Evolutionary conservation across 352 stramenopile species (phyloP).

Genomic region (Globisporangium radiosum): DNA sequence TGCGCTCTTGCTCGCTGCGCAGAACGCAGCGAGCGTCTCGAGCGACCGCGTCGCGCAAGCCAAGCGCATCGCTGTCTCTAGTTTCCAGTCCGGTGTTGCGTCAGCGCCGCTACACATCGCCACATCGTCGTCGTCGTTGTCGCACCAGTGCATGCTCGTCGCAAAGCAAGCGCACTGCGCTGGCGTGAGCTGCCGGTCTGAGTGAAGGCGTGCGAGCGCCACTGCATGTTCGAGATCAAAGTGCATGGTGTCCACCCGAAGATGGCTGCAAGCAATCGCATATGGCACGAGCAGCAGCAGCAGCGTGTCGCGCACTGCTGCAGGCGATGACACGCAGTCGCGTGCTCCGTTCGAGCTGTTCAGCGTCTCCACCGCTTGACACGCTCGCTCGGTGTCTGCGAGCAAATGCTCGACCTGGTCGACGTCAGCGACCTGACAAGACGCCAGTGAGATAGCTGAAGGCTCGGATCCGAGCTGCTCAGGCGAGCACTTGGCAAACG

Average conservation of each 20-base stretch:
- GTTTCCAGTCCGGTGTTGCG: neutral
- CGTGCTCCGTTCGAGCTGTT: neutral
- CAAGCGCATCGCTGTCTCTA: constrained; percentile 6
- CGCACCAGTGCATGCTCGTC: neutral
- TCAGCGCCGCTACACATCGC: too few species aligned
- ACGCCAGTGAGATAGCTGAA: neutral
- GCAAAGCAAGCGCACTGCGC: constrained; percentile 1
- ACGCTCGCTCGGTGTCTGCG: neutral
- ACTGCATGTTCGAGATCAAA: constrained; percentile 19
- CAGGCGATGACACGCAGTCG: neutral
- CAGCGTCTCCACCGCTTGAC: neutral
- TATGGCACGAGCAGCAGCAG: constrained; percentile 20
- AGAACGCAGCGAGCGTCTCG: constrained; percentile 9
- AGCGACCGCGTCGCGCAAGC: constrained; percentile 4
- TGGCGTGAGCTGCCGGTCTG: neutral
- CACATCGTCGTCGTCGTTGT: neutral
- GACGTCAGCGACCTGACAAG: neutral
- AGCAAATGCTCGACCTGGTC: neutral
- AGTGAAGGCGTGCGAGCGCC: neutral
- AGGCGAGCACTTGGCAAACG: neutral
- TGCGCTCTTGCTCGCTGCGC: constrained; percentile 3
- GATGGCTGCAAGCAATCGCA: constrained; percentile 14
- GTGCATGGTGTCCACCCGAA: constrained; percentile 15
- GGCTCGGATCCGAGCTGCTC: neutral
- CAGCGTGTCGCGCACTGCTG: constrained; percentile 5